Base-by-base conservation (phyloP, 179 eudicot genomes). In the Actinidia chinensis region DNA sequence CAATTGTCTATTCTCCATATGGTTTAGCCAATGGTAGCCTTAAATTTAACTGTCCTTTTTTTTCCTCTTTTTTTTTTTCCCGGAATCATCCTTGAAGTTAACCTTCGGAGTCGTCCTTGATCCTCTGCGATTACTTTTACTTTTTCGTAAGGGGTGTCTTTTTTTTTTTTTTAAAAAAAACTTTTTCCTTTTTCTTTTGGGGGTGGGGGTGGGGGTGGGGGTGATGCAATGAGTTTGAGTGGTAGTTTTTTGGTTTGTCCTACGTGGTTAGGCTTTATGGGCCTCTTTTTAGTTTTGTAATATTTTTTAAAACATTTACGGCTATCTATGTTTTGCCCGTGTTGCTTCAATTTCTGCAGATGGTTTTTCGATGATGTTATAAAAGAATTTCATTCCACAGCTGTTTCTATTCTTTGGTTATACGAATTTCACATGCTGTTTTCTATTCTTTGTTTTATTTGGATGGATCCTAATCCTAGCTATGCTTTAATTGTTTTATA, bases 401-500 rank as follows among this genome's bases (percentile, higher is more conserved):
- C n/a, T n/a, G n/a, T n/a, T n/a, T n/a, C n/a, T n/a, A n/a, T n/a
- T n/a, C n/a, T n/a, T 25, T 10, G 18, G 25, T 46, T 48, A 5
- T 15, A 14, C 1, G 17, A 25, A 22, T 42, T 48, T 7, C n/a
- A 61, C 25, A 20, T 51, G 33, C 7, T 23, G 46, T 68, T 12
- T 54, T 6, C 51, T 33, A 15, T 42, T n/a, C n/a, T 48, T 47
- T 44, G 5, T 13, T 60, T 75, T 9, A 20, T 52, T 36, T 4
- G 28, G 20, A 11, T 59, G 23, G 4, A 22, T 58, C 7, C 20
- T 25, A 47, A 25, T 60, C 63, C 54, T 18, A 0, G 55, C 33
- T 79, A 11, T 81, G 25, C 36, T 69, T 22, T n/a, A 8, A 60
- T 33, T 44, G 20, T 76, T 14, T 74, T 20, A 14, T 80, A 12